Base-by-base conservation (phyloP, 2,329 filamentous ascomycete genomes). In the Phoma herbarum region DNA sequence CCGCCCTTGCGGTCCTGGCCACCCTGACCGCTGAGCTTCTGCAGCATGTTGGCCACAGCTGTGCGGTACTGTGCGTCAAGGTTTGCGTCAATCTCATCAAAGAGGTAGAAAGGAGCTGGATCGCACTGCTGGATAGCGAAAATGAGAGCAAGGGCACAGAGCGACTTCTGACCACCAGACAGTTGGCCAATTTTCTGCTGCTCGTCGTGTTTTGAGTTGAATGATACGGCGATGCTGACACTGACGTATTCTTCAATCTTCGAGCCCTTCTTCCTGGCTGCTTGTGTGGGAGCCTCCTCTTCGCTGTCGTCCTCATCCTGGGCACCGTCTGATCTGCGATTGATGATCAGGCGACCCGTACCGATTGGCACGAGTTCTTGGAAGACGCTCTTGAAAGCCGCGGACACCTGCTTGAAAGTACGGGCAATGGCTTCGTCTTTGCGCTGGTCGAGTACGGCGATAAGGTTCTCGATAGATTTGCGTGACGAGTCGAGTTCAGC, bases 101-200 rank as follows among this genome's bases (percentile, higher is more conserved):
- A 99, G 71, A 99, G 93, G 76, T 99, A 97, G 84, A 99, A 98
- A 1, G 95, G 95, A 43, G 94, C 96, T 10, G 94, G 95, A 76
- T 99, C 95, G 59, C 94, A 97, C 68, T 93, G 92, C 79, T 99
- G 95, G 67, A 99, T 96, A n/a, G 95, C 95, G 75, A 99, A 99
- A 67, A 99, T 96, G 50, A 99, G 87, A 43, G 95, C 96, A n/a
- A 99, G 86, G 10, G 95, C 95, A 78, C 94, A 98, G 62, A 98
- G 83, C 86, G 92, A 96, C 85, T 99, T 99, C 74, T 99, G 95
- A 29, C 95, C 95, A 82, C 95, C 95, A 69, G 91, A 96, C 63
- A 99, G 87, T 78, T 99, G 95, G 79, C 97, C 93, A 70, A 99
- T 98, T 62, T 93, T 91, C 77, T 99, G 95, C 78, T 99, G 95